phyloP scores from a whole-genome alignment of 1,139 yeast genomes.

The Pichiaceae sp. region DNA sequence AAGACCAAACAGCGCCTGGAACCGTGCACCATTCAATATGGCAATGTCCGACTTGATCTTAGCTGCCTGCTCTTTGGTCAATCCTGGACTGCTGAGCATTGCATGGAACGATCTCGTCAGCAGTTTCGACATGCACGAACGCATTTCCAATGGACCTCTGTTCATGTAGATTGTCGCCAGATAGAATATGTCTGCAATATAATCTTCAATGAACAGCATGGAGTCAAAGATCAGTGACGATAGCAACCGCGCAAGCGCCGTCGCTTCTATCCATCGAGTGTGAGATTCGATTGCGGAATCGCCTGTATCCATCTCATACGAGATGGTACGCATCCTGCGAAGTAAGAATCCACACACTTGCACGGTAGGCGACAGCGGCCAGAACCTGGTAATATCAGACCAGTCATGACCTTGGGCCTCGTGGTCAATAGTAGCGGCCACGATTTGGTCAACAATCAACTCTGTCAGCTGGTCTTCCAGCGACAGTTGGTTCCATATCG shows the following conservation, averaged over 20 bases:
- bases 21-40: conserved; percentile 63
- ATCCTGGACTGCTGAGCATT: conserved; percentile 49
- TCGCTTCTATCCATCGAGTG: conserved; percentile 63
- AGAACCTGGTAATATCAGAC: conserved; percentile 52
- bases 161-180: conserved; percentile 67
- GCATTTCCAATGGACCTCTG: conserved; percentile 61
- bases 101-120: conserved; percentile 68
- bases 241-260: conserved; percentile 58
- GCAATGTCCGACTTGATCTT: conserved; percentile 46
- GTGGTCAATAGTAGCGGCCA: conserved; percentile 66
- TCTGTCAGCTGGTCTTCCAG: conserved; percentile 52
- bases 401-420: conserved; percentile 67
- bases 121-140: conserved; percentile 57
- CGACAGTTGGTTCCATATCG: conserved; percentile 66
- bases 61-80: conserved; percentile 35
- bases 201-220: conserved; percentile 53
- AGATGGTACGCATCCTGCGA: conserved; percentile 24
- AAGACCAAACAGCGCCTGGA: conserved; percentile 69
- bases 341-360: conserved; percentile 67
- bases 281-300: conserved; percentile 27
- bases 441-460: conserved; percentile 62
- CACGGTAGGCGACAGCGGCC: conserved; percentile 59
- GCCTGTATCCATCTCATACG: conserved; percentile 14
- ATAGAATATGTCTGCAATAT: conserved; percentile 65
- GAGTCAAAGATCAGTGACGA: conserved; percentile 71